These are phyloP conservation scores for Salix koriyanagi DNA, from an alignment of 345 rosid species.

Conservation along the genomic window DNA sequence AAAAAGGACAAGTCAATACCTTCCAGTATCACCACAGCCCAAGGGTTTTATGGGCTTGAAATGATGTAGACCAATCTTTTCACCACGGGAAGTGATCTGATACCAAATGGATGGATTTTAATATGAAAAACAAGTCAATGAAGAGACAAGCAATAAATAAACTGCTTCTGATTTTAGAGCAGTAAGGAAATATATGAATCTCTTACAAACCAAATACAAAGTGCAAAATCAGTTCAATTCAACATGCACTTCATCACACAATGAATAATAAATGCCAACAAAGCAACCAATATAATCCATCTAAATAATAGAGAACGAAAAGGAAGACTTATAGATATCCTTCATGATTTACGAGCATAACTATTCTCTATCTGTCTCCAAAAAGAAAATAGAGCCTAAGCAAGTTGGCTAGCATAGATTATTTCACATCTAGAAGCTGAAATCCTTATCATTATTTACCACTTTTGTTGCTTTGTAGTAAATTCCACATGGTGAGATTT, in stretches of 20 bases:
- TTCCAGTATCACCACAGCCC: constrained; percentile 98
- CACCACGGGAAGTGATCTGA: constrained; percentile 71
- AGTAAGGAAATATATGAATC: background rate
- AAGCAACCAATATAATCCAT: too few species aligned
- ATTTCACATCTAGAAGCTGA: background rate
- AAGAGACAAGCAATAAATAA: background rate
- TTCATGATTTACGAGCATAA: background rate
- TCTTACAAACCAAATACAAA: background rate
- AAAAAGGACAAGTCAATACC: constrained; percentile 36
- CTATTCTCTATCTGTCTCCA: background rate
- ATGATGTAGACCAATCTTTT: constrained; percentile 70
- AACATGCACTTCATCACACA: too few species aligned
- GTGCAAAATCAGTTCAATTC: too few species aligned
- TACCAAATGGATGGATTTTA: background rate
- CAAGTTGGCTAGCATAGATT: background rate
- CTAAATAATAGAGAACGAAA: too few species aligned
- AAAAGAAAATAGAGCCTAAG: background rate
- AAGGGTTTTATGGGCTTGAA: constrained; percentile 90
- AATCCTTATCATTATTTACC: background rate
- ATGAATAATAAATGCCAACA: too few species aligned
- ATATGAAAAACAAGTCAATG: constrained; percentile 3
- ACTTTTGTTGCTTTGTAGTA: background rate
- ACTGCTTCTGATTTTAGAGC: background rate
- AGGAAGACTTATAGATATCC: background rate
- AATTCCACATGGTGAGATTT: background rate